Percentiles rank a stretch among this genome's conserved stretches.
Conservation (phyloP, 352 stramenopile genomes). For the Ochromonadaceae sp. region DNA sequence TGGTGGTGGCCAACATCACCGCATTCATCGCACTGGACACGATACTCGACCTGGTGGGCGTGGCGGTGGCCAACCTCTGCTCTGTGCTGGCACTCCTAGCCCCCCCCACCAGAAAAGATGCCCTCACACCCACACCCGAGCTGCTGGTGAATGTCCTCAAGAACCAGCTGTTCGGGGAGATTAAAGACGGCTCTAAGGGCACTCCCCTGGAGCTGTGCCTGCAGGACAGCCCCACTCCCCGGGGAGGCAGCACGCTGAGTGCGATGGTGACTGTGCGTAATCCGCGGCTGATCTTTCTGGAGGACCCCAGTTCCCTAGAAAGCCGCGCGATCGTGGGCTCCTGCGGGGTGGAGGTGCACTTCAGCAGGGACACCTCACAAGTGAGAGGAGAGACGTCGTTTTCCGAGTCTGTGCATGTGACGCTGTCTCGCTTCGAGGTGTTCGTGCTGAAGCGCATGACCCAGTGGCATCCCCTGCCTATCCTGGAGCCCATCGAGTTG, state of each 20-base stretch:
- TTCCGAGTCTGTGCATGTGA: background rate
- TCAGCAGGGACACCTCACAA: background rate
- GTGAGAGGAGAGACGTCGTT: background rate
- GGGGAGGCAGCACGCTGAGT: background rate
- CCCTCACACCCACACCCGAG: background rate
- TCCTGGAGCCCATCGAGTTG: background rate
- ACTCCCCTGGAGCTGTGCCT: background rate
- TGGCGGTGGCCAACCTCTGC: constrained; percentile 1
- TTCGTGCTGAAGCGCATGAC: background rate
- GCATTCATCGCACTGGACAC: constrained; percentile 3
- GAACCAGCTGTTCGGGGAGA: background rate
- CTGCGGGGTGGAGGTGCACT: constrained; percentile 1
- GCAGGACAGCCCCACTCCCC: background rate
- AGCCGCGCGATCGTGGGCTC: background rate
- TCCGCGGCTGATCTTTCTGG: background rate
- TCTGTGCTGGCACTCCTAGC: background rate
- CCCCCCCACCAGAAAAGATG: background rate
- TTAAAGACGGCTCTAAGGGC: background rate
- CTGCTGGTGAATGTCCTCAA: background rate
- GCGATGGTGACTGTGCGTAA: background rate
- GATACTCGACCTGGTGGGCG: background rate
- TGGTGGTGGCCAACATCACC: background rate
- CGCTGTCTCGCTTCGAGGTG: background rate
- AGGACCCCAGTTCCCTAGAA: background rate
- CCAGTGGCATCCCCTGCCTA: background rate